Conservation (phyloP, 768 basidiomycete genomes). For the Tylopilus rubrobrunneus region DNA sequence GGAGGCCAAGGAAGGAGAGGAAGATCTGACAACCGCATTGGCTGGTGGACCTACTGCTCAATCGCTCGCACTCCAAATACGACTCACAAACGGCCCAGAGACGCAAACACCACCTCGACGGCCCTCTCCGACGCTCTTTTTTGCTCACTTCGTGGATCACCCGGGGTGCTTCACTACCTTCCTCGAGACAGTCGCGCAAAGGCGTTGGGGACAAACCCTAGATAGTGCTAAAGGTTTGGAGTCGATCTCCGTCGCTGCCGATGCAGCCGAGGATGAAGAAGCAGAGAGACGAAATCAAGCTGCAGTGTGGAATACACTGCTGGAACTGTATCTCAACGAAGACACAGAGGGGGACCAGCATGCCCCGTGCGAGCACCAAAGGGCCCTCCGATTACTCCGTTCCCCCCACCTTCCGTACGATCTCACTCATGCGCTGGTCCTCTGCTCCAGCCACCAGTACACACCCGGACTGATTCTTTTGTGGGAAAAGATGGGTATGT, state of each 20-base stretch:
- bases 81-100: conserved; percentile 5
- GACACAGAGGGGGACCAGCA: conserved; percentile 22
- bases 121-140: conserved; percentile 83
- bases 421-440: conserved; percentile 86
- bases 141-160: conserved; percentile 92
- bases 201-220: conserved; percentile 77
- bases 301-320: conserved; percentile 91
- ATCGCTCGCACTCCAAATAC: conserved; percentile 5
- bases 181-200: conserved; percentile 78
- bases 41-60: conserved; percentile 29
- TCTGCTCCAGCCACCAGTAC: conserved; percentile 83
- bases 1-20: conserved; percentile 15
- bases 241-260: conserved; percentile 6
- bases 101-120: conserved; percentile 40
- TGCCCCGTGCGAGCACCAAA: conserved; percentile 32
- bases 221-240: conserved; percentile 31
- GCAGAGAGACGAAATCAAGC: conserved; percentile 65
- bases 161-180: conserved; percentile 79
- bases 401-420: conserved; percentile 72
- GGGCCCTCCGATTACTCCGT: conserved; percentile 70
- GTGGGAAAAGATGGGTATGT: conserved; percentile 95
- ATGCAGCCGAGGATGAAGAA: conserved; percentile 38
- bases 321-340: conserved; percentile 83
- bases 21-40: conserved; percentile 12
- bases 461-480: conserved; percentile 82